These are phyloP conservation scores for Rhinocladiella similis DNA, from an alignment of 2,329 filamentous ascomycete species.

Conservation along the genomic window DNA sequence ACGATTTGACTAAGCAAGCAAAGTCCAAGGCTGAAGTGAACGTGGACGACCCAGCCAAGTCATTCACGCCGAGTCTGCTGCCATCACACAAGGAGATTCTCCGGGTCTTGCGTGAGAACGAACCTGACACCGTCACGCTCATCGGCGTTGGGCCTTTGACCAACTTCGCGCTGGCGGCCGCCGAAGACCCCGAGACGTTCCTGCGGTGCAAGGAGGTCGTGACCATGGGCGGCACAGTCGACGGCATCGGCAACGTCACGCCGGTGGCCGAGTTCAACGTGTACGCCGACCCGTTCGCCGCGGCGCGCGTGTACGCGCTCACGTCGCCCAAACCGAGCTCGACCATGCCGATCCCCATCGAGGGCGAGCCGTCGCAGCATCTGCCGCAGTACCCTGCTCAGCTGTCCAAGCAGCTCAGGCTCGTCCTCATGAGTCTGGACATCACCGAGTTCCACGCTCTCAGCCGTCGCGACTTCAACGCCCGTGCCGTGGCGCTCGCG, in stretches of 20 bases:
- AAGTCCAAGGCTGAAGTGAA: slow-evolving; percentile 29
- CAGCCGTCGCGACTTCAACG: slow-evolving; percentile 59
- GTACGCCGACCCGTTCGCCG: slow-evolving; percentile 80
- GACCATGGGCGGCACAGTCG: slow-evolving; percentile 89
- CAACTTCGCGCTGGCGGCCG: slow-evolving; percentile 87
- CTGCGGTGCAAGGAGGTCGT: slow-evolving; percentile 85
- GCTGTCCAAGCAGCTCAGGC: slow-evolving; percentile 63
- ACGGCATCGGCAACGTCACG: slow-evolving; percentile 75
- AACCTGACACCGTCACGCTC: slow-evolving; percentile 81
- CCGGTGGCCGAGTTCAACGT: slow-evolving; percentile 94
- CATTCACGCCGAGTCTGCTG: slow-evolving; percentile 73
- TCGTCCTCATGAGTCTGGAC: slow-evolving; percentile 74
- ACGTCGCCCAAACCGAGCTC: slow-evolving; percentile 71
- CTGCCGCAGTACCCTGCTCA: slow-evolving; percentile 64
- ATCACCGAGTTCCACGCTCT: slow-evolving; percentile 73
- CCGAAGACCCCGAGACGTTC: slow-evolving; percentile 86
- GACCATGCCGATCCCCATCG: slow-evolving; percentile 71
- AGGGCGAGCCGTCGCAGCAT: slow-evolving; percentile 33
- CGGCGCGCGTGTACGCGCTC: slow-evolving; percentile 74
- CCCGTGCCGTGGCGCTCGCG: slow-evolving; percentile 56
- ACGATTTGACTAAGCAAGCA: slow-evolving; percentile 51
- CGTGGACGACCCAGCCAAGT: slow-evolving; percentile 41
- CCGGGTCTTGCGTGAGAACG: slow-evolving; percentile 78
- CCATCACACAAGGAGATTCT: slow-evolving; percentile 85
- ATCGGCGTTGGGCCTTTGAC: slow-evolving; percentile 87